Evolutionary conservation across 148 eudicot species (phyloP), one percentile per base, ranked within the genome.

Genomic region (Talinum fruticosum): DNA sequence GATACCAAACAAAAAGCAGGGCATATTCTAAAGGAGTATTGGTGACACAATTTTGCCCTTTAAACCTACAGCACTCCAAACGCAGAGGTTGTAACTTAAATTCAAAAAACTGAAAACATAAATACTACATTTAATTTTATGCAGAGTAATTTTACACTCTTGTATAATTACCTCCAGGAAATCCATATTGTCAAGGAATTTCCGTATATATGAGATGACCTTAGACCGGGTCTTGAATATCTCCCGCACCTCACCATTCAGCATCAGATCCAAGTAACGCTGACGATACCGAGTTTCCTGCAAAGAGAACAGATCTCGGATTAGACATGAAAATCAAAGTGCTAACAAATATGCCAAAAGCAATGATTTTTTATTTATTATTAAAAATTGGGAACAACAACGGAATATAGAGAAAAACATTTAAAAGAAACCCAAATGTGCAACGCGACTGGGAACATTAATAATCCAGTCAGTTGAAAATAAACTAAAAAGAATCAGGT

Each of bases 261-360:
- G 61, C 91, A 95, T 95, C 83, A 92, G 79, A 79, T 95, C 99
- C 82, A 95, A 80, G 82, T 95, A 95, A 12, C 99, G 90, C 76
- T 95, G 99, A 67, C 97, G 94, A 80, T 92, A 95, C 32, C 99
- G 86, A 44, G 97, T 91, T 92, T 95, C 98, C 97, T 93, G 51
- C 16, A 78, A 80, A 29, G 12, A 75, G 6, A 66, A 54, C 32
- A 57, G 59, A 61, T 41, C 12, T 10, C 8, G 14, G 13, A 10
- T 41, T 41, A 41, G 47, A 41, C 47, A 41, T 3, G 14, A 41
- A 41, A 41, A 41, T 14, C 44, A 10, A 41, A 41, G 0, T 41
- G 47, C 47, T 10, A 41, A 41, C 47, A 41, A 41, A 41, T 41
- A 12, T 8, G 13, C 47, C 47, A 41, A 41, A 8, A 3, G 47